phyloP scores from a whole-genome alignment of 441 rosid species.

The Jatropha podagrica region DNA sequence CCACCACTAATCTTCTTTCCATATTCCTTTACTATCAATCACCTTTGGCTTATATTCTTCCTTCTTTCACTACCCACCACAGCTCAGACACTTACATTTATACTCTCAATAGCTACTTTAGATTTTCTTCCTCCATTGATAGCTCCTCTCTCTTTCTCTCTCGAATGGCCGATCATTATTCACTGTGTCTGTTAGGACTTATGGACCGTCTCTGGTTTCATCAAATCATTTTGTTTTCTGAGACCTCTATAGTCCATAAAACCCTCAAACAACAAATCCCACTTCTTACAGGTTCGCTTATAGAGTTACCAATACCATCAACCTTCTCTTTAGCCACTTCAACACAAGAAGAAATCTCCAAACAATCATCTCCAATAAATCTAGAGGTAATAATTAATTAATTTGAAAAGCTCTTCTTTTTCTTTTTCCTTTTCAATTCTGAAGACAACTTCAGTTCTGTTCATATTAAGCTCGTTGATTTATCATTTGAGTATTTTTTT shows the following conservation, averaged over 20 bases:
- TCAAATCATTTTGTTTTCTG: constrained; percentile 37
- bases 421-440: no score
- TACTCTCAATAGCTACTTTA: neutral
- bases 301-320: neutral
- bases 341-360: constrained; percentile 10
- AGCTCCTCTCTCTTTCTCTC: neutral
- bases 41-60: neutral
- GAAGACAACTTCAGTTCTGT: no score
- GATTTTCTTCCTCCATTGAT: neutral
- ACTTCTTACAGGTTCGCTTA: constrained; percentile 12
- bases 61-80: constrained; percentile 19
- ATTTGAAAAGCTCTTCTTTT: no score
- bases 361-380: neutral
- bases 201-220: constrained; percentile 70
- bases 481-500: no score
- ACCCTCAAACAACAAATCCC: constrained; percentile 18
- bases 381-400: constrained; percentile 18
- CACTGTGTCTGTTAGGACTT: constrained; percentile 30
- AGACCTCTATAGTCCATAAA: constrained; percentile 31
- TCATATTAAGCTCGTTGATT: no score
- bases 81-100: neutral
- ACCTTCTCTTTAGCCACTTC: constrained; percentile 19
- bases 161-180: constrained; percentile 34
- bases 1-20: constrained; percentile 22
- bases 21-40: constrained; percentile 5